Conservation (phyloP, 176 grass and related monocot species). For the Aegilops speltoides region DNA sequence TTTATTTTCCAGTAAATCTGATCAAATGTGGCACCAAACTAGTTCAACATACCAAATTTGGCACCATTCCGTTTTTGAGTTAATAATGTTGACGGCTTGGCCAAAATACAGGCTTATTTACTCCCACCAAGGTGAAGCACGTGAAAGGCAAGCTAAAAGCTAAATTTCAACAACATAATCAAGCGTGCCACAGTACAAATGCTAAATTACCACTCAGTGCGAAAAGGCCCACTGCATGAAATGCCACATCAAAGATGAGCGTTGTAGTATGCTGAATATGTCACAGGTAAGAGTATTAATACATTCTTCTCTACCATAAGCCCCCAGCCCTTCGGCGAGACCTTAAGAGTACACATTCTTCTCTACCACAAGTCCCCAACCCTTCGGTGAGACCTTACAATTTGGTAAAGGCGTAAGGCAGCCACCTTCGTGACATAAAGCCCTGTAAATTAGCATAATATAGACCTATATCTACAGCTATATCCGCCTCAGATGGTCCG, state of each 20-base stretch:
- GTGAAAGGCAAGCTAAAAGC: background rate
- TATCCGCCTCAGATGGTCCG: constrained; percentile 23
- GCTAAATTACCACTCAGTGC: too few species aligned
- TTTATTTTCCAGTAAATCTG: background rate
- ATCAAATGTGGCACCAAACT: background rate
- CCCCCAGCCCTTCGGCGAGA: background rate
- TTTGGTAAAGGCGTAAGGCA: constrained; percentile 38
- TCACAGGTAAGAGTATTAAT: background rate
- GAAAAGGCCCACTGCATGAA: background rate
- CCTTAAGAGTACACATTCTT: constrained; percentile 12
- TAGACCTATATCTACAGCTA: constrained; percentile 64
- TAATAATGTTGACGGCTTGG: background rate
- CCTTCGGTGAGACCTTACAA: constrained; percentile 62
- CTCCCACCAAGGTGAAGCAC: background rate
- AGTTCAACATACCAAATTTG: background rate
- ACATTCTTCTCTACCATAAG: constrained; percentile 34
- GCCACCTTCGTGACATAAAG: constrained; percentile 65
- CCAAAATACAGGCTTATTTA: background rate
- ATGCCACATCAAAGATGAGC: background rate
- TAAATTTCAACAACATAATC: background rate
- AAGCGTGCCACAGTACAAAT: background rate
- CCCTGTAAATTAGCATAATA: constrained; percentile 42
- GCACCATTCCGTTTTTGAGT: background rate
- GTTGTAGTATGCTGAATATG: constrained; percentile 31
- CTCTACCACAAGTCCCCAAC: constrained; percentile 30